A percentile compares a stretch with the other conserved stretches of the same genome.
Evolutionary conservation across 352 stramenopile species (phyloP).

Genomic region (Pythium sukuiense): DNA sequence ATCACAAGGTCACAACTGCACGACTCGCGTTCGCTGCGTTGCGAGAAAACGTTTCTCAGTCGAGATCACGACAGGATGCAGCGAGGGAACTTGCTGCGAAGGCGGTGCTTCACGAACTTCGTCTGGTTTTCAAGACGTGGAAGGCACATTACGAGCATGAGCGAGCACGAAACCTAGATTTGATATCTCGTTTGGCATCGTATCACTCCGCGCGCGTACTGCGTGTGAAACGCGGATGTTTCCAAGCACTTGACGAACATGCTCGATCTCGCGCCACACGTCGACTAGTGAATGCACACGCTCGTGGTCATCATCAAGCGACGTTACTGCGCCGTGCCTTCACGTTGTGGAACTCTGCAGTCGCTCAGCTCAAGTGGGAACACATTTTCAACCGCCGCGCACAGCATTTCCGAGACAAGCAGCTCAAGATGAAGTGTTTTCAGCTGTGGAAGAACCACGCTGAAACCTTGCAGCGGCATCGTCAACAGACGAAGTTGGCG

Average conservation of each 20-base stretch:
- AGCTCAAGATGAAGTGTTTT: constrained; percentile 36
- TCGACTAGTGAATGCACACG: constrained; percentile 29
- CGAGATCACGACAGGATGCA: not conserved
- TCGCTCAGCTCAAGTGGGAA: constrained; percentile 42
- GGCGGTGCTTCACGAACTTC: not conserved
- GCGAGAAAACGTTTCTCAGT: not conserved
- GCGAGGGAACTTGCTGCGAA: not conserved
- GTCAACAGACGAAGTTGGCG: constrained; percentile 32
- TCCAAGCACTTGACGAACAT: constrained; percentile 16
- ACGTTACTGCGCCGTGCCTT: constrained; percentile 30
- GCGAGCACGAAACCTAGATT: not conserved
- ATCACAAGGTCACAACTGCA: not conserved
- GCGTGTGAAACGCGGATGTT: constrained; percentile 2
- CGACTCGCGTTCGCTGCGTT: not conserved
- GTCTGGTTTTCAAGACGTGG: constrained; percentile 6
- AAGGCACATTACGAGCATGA: constrained; percentile 1
- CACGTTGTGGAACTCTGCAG: constrained; percentile 31
- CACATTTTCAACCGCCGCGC: constrained; percentile 42
- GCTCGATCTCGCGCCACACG: constrained; percentile 2
- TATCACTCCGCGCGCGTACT: not conserved
- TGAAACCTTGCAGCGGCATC: constrained; percentile 12
- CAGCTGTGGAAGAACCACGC: constrained; percentile 34
- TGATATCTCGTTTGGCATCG: not conserved
- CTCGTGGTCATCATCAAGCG: constrained; percentile 31
- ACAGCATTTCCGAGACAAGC: constrained; percentile 28